Evolutionary conservation across 768 basidiomycete species (phyloP).

Genomic region (Auriculariales sp.): DNA sequence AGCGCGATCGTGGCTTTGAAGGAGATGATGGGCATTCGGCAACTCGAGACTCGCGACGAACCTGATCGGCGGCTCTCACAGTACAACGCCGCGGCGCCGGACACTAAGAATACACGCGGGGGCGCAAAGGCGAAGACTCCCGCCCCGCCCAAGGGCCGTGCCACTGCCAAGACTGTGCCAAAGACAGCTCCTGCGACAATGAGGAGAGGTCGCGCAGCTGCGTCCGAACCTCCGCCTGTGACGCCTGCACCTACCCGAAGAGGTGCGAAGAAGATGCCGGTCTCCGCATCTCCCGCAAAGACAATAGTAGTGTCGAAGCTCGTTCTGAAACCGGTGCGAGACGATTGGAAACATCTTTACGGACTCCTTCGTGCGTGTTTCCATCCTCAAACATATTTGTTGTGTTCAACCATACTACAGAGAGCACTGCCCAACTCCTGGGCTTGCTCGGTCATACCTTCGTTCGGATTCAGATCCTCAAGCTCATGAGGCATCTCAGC

Average conservation of each 20-base stretch:
- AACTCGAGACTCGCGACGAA: neutral
- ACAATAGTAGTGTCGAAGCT: neutral
- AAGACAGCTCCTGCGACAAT: constrained; percentile 8
- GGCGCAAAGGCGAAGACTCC: constrained; percentile 13
- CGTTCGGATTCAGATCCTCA: constrained; percentile 51
- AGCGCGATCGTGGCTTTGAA: too few relatives aligned
- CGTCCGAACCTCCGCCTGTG: constrained; percentile 14
- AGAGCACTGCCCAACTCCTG: constrained; percentile 43
- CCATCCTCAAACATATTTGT: neutral
- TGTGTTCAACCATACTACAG: constrained; percentile 17
- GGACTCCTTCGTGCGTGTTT: constrained; percentile 30
- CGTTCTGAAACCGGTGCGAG: neutral
- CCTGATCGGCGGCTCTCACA: neutral
- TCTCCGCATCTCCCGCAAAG: neutral
- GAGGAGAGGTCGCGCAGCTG: constrained; percentile 2
- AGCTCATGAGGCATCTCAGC: constrained; percentile 45
- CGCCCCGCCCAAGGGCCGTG: constrained; percentile 8
- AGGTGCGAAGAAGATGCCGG: constrained; percentile 15
- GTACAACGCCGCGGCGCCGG: too few relatives aligned
- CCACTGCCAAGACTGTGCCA: constrained; percentile 8
- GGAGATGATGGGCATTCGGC: neutral
- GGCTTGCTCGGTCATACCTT: constrained; percentile 55
- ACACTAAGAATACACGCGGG: constrained; percentile 11
- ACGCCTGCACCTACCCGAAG: constrained; percentile 27
- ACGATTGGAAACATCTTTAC: constrained; percentile 6